Evolutionary conservation across 306 rosid species (phyloP), one percentile per base, ranked within the genome.

Genomic region (Nissolia schottii): DNA sequence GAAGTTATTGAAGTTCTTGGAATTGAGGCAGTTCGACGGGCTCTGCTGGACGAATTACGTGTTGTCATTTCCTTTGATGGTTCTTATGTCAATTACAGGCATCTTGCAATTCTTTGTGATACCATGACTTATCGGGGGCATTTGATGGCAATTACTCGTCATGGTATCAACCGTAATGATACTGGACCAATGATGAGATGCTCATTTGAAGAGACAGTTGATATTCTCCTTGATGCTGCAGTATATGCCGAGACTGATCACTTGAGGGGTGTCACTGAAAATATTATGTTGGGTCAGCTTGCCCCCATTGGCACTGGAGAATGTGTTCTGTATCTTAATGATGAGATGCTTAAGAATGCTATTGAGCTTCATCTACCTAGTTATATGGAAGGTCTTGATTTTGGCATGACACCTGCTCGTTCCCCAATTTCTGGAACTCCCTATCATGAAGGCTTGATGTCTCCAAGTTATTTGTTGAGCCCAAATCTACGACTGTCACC

Each of bases 131-230:
- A 95, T 78, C 86, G 99, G 45, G 97, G 99, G 65, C 96, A 95
- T 87, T 84, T 95, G 85, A 95, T 95, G 99, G 96, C 99, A 66
- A 95, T 95, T 57, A 95, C 99, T 2, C 99, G 99, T 34, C 99
- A 95, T 72, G 99, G 99, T 22, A 95, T 95, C 64, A 95, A 95
- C 63, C 37, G 97, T 37, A 95, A 95, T 75, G 99, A 95, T 67
- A 95, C 97, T 6, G 99, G 99, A 15, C 99, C 99, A 16, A 91
- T 95, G 99, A 95, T 95, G 99, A 85, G 99, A 64, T 95, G 99
- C 81, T 95, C 99, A 9, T 95, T 95, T 75, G 99, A 95, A 80
- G 97, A 91, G 80, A 89, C 99, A 2, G 99, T 95, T 76, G 99
- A 95, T 80, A 91, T 95, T 89, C 92, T 95, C 27, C 93, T 91